These are phyloP conservation scores for Ophiostoma piceae DNA, from an alignment of 2,329 filamentous ascomycete genomes.

Conservation along the genomic window DNA sequence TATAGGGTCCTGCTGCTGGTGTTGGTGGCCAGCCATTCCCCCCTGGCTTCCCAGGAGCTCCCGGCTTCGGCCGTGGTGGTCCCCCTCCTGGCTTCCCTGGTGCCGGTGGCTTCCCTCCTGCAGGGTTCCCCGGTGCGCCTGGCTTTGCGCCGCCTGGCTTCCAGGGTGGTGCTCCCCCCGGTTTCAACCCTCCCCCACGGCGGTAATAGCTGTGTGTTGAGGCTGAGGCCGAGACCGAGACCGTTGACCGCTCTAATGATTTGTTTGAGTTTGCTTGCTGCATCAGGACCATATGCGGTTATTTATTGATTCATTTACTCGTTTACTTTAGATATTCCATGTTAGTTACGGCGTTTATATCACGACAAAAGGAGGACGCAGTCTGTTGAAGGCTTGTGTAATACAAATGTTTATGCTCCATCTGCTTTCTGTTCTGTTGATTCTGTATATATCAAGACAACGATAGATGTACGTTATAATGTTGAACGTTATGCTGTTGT, in stretches of 20 bases:
- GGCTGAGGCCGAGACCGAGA: neutral
- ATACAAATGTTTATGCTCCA: neutral
- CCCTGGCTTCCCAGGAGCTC: constrained; percentile 48
- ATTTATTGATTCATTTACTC: constrained; percentile 7
- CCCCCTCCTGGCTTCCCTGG: constrained; percentile 36
- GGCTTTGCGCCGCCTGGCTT: constrained; percentile 48
- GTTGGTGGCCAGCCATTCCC: constrained; percentile 66
- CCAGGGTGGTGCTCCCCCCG: constrained; percentile 51
- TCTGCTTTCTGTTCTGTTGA: neutral
- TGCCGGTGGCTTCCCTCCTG: constrained; percentile 37
- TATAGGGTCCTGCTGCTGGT: constrained; percentile 72
- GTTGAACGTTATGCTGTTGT: neutral
- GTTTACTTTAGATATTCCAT: constrained; percentile 11
- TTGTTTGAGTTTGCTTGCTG: neutral
- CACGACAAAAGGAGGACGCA: neutral
- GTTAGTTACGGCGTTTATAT: constrained; percentile 14
- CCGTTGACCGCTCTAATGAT: neutral
- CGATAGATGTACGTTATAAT: neutral
- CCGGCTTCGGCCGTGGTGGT: constrained; percentile 50
- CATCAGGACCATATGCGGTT: constrained; percentile 8
- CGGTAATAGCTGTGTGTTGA: constrained; percentile 38
- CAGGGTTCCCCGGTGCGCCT: constrained; percentile 43
- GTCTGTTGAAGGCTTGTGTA: neutral
- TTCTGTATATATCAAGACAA: neutral
- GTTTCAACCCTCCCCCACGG: constrained; percentile 69